phyloP scores from a whole-genome alignment of 495 filamentous ascomycete genomes.

The Trichoderma reesei region DNA sequence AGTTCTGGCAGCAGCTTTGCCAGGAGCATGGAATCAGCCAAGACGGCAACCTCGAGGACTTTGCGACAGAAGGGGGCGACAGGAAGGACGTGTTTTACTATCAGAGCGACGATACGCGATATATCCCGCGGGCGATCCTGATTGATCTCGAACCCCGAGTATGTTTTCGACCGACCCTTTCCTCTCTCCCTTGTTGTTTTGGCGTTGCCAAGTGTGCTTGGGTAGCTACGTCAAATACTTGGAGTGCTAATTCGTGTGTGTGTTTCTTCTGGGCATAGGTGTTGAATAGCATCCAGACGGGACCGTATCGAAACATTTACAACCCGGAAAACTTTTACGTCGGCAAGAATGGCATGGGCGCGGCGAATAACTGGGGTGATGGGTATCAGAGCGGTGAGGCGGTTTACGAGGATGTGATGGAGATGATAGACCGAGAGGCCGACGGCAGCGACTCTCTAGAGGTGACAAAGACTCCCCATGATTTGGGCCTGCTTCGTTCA shows the following conservation, averaged over 20 bases:
- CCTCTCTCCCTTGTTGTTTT: background rate
- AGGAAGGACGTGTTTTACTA: constrained; percentile 99
- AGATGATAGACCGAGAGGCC: constrained; percentile 98
- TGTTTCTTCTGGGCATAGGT: constrained; percentile 43
- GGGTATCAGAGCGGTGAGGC: constrained; percentile 86
- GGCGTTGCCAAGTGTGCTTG: background rate
- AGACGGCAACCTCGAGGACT: constrained; percentile 92
- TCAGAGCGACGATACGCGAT: constrained; percentile 94
- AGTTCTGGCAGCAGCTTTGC: constrained; percentile 97
- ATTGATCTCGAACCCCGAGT: constrained; percentile 91
- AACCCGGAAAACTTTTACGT: constrained; percentile 98
- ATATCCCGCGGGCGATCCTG: constrained; percentile 92
- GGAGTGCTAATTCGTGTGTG: background rate
- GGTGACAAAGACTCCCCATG: constrained; percentile 32
- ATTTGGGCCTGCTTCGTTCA: no score
- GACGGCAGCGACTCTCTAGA: constrained; percentile 96
- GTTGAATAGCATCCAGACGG: constrained; percentile 82
- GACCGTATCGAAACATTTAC: constrained; percentile 94
- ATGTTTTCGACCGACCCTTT: constrained; percentile 19
- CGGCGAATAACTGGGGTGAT: constrained; percentile 96
- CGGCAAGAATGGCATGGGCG: constrained; percentile 80
- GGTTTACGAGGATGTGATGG: constrained; percentile 94
- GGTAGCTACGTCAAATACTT: background rate
- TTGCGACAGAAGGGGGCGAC: constrained; percentile 91
- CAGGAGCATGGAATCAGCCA: constrained; percentile 96